Conservation (phyloP, 495 filamentous ascomycete species). For the Tuber aestivum region DNA sequence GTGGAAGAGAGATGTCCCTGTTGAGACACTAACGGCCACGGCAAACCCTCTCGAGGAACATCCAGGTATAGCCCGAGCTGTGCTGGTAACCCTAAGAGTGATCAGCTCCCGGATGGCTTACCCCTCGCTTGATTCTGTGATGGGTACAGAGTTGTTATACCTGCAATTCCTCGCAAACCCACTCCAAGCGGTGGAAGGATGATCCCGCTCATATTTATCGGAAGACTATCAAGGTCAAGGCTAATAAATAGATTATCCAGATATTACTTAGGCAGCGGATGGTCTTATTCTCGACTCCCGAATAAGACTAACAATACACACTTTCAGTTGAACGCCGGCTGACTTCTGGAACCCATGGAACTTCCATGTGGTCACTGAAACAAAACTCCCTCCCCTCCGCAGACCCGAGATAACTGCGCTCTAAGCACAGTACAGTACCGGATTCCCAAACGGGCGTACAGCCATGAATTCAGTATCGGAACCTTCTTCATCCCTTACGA, state of each 20-base stretch:
- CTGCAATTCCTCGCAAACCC: background rate
- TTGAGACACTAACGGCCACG: background rate
- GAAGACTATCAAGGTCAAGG: background rate
- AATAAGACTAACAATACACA: no score
- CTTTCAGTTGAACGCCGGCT: background rate
- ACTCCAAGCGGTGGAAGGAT: background rate
- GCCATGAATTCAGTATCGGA: background rate
- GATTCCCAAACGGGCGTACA: background rate
- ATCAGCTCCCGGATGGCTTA: background rate
- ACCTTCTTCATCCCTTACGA: background rate
- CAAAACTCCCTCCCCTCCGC: background rate
- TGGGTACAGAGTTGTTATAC: background rate
- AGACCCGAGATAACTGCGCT: background rate
- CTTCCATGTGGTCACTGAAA: background rate
- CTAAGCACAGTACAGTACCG: background rate
- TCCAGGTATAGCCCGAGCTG: background rate
- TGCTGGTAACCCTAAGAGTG: background rate
- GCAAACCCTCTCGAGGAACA: background rate
- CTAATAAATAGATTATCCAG: background rate
- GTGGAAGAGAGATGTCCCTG: background rate
- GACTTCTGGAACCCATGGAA: background rate
- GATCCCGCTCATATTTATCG: background rate
- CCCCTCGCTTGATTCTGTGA: background rate
- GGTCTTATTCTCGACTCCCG: background rate
- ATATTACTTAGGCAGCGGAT: background rate